phyloP scores from a whole-genome alignment of 352 stramenopile genomes.

The Phytophthora pluvialis region DNA sequence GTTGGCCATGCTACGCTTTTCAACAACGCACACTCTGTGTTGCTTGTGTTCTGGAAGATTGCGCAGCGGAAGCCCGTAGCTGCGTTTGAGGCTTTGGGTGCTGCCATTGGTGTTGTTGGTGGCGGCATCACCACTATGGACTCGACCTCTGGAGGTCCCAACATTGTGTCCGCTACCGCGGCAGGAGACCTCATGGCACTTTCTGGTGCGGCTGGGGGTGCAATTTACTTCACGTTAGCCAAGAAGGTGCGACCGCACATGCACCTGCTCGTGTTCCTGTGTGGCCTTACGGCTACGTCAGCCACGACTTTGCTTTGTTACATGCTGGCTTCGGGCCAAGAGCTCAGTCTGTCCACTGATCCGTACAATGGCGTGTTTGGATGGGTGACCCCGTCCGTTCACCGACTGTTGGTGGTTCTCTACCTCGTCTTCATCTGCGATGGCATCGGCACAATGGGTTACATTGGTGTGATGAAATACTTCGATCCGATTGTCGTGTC shows the following conservation, averaged over 20 bases:
- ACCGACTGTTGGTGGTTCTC: slow-evolving; percentile 73
- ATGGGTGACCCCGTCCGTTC: slow-evolving; percentile 65
- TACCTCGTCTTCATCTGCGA: slow-evolving; percentile 91
- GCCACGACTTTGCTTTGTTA: slow-evolving; percentile 63
- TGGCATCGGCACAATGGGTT: slow-evolving; percentile 88
- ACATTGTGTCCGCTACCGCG: slow-evolving; percentile 55
- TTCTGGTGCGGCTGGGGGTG: slow-evolving; percentile 66
- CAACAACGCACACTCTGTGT: slow-evolving; percentile 83
- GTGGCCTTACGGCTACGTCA: slow-evolving; percentile 59
- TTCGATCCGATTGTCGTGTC: slow-evolving; percentile 92
- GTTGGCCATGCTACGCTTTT: slow-evolving; percentile 86
- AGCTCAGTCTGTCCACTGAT: slow-evolving; percentile 67
- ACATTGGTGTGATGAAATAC: slow-evolving; percentile 94
- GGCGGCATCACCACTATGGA: slow-evolving; percentile 79
- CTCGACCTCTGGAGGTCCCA: slow-evolving; percentile 37
- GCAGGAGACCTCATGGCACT: slow-evolving; percentile 78
- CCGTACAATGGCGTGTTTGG: slow-evolving; percentile 81
- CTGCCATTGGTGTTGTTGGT: slow-evolving; percentile 72
- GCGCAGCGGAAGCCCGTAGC: slow-evolving; percentile 61
- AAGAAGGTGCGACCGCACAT: slow-evolving; percentile 80
- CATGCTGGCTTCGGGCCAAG: slow-evolving; percentile 62
- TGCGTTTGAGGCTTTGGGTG: slow-evolving; percentile 67
- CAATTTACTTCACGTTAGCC: slow-evolving; percentile 78
- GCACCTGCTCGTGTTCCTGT: slow-evolving; percentile 77
- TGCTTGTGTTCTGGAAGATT: slow-evolving; percentile 82